Conservation (phyloP, 768 basidiomycete species). For the Lactarius trivialis region DNA sequence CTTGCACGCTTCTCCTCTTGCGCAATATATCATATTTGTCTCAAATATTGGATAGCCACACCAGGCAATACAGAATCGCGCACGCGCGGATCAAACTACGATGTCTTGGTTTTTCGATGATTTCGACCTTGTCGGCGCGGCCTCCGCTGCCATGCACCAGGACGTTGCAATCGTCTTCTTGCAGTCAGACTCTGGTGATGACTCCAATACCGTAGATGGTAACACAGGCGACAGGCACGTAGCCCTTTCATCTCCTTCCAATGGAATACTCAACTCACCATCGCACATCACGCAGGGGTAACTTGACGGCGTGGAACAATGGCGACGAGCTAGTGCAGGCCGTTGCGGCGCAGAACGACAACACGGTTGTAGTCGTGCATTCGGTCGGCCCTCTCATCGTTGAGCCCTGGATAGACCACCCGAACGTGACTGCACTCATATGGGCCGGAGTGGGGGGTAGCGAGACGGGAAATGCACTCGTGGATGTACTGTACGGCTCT, state of each 20-base stretch:
- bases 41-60: conserved; percentile 48
- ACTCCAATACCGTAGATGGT: conserved; percentile 52
- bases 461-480: conserved; percentile 56
- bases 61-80: conserved; percentile 71
- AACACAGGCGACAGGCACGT: conserved; percentile 50
- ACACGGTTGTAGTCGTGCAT: conserved; percentile 77
- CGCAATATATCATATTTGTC: not conserved
- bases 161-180: conserved; percentile 50
- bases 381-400: conserved; percentile 64
- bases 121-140: conserved; percentile 49
- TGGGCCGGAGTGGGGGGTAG: conserved; percentile 58
- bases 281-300: conserved; percentile 18
- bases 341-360: conserved; percentile 62
- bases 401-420: conserved; percentile 68
- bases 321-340: conserved; percentile 38
- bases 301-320: conserved; percentile 36
- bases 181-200: conserved; percentile 31
- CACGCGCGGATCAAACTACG: conserved; percentile 58
- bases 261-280: too few species aligned
- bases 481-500: conserved; percentile 70
- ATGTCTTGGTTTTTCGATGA: conserved; percentile 67
- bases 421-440: conserved; percentile 57
- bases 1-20: not conserved
- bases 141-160: conserved; percentile 38
- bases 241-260: conserved; percentile 24